phyloP scores from a whole-genome alignment of 345 rosid species.

The Eucalyptus marginata region DNA sequence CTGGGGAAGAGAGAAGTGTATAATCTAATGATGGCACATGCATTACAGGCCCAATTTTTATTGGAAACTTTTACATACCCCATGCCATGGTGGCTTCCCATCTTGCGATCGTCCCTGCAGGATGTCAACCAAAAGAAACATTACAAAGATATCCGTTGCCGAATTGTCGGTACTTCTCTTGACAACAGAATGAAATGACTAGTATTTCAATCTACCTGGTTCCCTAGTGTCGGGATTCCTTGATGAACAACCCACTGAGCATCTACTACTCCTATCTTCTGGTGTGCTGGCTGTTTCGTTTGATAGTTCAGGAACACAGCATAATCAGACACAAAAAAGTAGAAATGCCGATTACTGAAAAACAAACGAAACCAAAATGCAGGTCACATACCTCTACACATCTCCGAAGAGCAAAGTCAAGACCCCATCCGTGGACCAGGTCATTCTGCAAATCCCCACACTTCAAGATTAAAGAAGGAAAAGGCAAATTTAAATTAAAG shows the following conservation, averaged over 20 bases:
- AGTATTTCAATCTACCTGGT: slow-evolving; percentile 39
- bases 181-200: background rate
- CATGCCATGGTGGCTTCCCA: slow-evolving; percentile 89
- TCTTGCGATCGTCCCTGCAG: slow-evolving; percentile 48
- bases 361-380: background rate
- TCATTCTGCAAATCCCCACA: slow-evolving; percentile 59
- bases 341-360: background rate
- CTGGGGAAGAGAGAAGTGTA: background rate
- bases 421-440: slow-evolving; percentile 99
- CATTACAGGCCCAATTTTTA: background rate
- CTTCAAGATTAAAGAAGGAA: background rate
- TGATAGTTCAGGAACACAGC: background rate
- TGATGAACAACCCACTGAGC: slow-evolving; percentile 97
- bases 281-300: slow-evolving; percentile 78
- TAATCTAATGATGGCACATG: background rate
- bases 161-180: background rate
- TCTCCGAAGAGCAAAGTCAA: slow-evolving; percentile 87
- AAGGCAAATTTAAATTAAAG: background rate
- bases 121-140: background rate
- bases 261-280: slow-evolving; percentile 98
- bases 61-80: slow-evolving; percentile 31
- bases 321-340: background rate
- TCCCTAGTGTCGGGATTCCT: slow-evolving; percentile 80
- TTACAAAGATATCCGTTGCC: background rate
- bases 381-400: slow-evolving; percentile 57